Evolutionary conservation across 495 filamentous ascomycete genomes (phyloP), one percentile per base, ranked within the genome.

Genomic region (Penicillium fimorum): DNA sequence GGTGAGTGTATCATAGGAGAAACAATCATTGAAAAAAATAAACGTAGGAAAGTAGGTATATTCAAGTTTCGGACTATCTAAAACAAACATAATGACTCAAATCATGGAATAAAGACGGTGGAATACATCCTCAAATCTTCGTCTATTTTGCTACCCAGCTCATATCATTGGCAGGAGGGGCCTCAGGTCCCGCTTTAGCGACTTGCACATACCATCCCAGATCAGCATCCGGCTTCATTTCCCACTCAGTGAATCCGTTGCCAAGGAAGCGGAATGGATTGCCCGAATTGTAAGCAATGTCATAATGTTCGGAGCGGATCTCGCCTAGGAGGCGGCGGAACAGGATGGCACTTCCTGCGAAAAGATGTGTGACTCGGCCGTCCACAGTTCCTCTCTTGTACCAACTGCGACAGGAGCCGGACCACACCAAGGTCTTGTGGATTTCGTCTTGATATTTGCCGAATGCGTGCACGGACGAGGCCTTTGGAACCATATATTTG

Each of bases 251-350:
- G 35, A 57, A 70, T 12, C 80, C 80, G 65, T 79, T 80, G 1
- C 80, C 80, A 59, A 82, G 51, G 63, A 75, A 82, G n/a, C 67
- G 55, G 60, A 82, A 82, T 4, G 72, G 57, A 56, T 83, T 82
- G 1, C 55, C 53, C 20, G 68, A 66, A 8, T 64, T 61, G 52
- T 81, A 79, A 58, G 70, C 68, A 55, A 80, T 63, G 9, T 79
- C 71, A 63, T 73, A 83, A 54, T 83, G 78, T 43, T 83, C 80
- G 11, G 62, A 53, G 3, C 79, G 70, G 6, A 79, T 62, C 43
- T 76, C 75, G 35, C 70, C 67, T 13, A 83, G 56, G 35, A 76
- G 64, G 52, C 80, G 74, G 38, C 80, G 76, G 63, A 79, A 84
- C 40, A 79, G 71, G 12, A 79, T 57, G 10, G 71, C 70, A 48